Evolutionary conservation across 164 flowering plant species (phyloP).

Genomic region (Hamamelis virginiana): DNA sequence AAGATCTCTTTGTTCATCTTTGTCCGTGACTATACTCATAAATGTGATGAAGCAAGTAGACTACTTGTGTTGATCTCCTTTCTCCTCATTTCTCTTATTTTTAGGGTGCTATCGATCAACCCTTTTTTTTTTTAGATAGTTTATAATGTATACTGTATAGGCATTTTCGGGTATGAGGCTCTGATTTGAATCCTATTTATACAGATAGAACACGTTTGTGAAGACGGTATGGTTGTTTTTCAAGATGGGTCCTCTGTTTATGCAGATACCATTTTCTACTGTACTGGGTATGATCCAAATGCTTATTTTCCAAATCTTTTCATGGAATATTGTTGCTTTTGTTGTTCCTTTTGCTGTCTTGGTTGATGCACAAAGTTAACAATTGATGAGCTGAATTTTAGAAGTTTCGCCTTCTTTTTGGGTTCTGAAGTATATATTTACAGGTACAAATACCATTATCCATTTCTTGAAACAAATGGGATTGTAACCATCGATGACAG

Average conservation of each 20-base stretch:
- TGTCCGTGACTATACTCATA: too few species aligned
- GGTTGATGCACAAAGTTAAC: too few species aligned
- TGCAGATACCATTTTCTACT: constrained; percentile 35
- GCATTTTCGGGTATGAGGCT: too few species aligned
- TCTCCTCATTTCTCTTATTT: too few species aligned
- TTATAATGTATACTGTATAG: too few species aligned
- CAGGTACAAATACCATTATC: constrained; percentile 37
- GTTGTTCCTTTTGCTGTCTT: not conserved
- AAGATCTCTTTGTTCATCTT: too few species aligned
- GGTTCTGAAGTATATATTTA: not conserved
- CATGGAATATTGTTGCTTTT: not conserved
- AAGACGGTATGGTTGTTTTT: constrained; percentile 28
- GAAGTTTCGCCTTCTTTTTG: not conserved
- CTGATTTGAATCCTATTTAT: not conserved
- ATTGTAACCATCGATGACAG: constrained; percentile 41
- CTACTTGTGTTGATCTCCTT: too few species aligned
- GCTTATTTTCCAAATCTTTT: not conserved
- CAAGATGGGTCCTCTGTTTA: constrained; percentile 27
- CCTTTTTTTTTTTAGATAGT: too few species aligned
- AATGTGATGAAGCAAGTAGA: too few species aligned
- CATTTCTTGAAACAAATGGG: constrained; percentile 43
- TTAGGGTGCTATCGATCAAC: too few species aligned
- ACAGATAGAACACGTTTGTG: constrained; percentile 26
- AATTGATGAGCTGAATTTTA: not conserved
- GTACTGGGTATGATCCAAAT: constrained; percentile 31